Evolutionary conservation across 2,329 filamentous ascomycete species (phyloP).

Genomic region (Beauveria varroae): DNA sequence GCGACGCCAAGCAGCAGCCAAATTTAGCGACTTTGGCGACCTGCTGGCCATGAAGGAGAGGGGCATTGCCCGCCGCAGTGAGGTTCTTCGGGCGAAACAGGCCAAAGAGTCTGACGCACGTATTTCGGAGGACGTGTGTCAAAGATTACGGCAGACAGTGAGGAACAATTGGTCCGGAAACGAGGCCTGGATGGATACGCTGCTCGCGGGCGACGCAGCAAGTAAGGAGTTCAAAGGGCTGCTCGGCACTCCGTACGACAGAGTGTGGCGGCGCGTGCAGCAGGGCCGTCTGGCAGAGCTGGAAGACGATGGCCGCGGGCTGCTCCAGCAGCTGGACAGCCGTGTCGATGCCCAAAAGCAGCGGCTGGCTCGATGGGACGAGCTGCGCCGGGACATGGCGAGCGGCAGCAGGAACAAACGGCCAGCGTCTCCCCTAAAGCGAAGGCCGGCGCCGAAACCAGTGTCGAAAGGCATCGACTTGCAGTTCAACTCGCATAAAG

Average conservation of each 20-base stretch:
- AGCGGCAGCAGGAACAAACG: constrained; percentile 19
- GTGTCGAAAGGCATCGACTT: constrained; percentile 41
- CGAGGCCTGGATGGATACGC: constrained; percentile 62
- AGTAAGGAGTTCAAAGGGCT: constrained; percentile 49
- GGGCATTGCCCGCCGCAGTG: constrained; percentile 46
- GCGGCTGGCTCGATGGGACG: constrained; percentile 65
- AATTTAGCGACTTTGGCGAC: constrained; percentile 57
- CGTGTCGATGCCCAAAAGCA: constrained; percentile 60
- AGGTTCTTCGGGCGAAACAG: constrained; percentile 32
- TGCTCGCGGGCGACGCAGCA: constrained; percentile 59
- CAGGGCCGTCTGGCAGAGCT: constrained; percentile 50
- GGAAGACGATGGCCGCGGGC: constrained; percentile 40
- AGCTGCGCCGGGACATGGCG: constrained; percentile 49
- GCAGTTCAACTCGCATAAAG: constrained; percentile 45
- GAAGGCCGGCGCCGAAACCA: constrained; percentile 15
- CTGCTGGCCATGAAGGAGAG: constrained; percentile 57
- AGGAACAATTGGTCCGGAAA: constrained; percentile 73
- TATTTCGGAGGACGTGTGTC: constrained; percentile 34
- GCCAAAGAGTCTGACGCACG: constrained; percentile 19
- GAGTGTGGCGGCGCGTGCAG: constrained; percentile 63
- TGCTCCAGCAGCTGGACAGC: constrained; percentile 64
- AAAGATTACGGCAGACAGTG: constrained; percentile 51
- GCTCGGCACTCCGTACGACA: constrained; percentile 59
- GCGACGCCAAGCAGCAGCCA: constrained; percentile 51
- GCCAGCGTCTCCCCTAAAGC: constrained; percentile 18